Evolutionary conservation across 371 early-diverging fungal genomes (phyloP).

Genomic region (Mucor circinelloides): DNA sequence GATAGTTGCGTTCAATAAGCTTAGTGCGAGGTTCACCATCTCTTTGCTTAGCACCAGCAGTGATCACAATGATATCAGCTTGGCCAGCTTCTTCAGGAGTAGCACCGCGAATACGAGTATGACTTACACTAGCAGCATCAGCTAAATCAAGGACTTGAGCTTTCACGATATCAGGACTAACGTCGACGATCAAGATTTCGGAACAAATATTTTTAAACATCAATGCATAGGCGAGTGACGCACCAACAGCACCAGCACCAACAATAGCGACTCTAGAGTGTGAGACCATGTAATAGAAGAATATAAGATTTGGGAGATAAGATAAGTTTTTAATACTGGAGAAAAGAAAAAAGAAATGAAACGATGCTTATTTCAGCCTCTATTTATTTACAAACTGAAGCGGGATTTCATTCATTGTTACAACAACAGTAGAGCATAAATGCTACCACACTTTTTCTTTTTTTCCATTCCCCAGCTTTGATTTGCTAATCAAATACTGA

Average conservation of each 20-base stretch:
- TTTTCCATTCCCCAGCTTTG: neutral
- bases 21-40: slow-evolving; percentile 76
- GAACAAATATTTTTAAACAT: slow-evolving; percentile 70
- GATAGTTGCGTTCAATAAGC: slow-evolving; percentile 81
- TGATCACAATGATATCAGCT: slow-evolving; percentile 82
- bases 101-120: slow-evolving; percentile 62
- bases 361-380: neutral
- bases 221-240: slow-evolving; percentile 74
- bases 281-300: slow-evolving; percentile 13
- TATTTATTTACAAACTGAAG: neutral
- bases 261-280: slow-evolving; percentile 63
- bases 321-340: neutral
- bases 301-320: neutral
- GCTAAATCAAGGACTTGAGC: slow-evolving; percentile 82
- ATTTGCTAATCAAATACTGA: neutral
- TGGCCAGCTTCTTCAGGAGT: slow-evolving; percentile 77
- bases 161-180: slow-evolving; percentile 58
- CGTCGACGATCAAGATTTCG: slow-evolving; percentile 77
- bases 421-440: neutral
- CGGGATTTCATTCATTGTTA: neutral
- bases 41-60: slow-evolving; percentile 88
- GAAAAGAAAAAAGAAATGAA: slow-evolving; percentile 1
- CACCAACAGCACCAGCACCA: slow-evolving; percentile 86
- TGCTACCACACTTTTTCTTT: neutral
- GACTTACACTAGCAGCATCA: slow-evolving; percentile 74